Evolutionary conservation across 1,284 basidiomycete species (phyloP).

Genomic region (Trichosporon coremiiforme): DNA sequence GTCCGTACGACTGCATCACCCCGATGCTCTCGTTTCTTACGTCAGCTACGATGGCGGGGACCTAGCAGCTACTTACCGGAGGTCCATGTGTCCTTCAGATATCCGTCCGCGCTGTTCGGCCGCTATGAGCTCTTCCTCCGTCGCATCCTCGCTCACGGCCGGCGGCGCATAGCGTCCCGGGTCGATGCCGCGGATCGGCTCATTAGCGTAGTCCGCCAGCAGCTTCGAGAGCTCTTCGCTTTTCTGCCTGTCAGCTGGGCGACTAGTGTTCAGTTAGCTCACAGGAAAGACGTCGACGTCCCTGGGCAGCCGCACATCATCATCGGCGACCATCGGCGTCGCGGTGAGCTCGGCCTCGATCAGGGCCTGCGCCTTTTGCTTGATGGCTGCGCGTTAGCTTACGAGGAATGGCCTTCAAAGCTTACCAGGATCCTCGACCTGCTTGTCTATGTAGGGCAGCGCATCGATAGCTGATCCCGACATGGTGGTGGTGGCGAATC

Average conservation of each 20-base stretch:
- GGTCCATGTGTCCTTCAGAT: conserved; percentile 85
- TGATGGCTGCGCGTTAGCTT: conserved; percentile 34
- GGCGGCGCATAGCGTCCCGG: conserved; percentile 78
- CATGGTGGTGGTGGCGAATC: conserved; percentile 33
- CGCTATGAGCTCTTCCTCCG: conserved; percentile 74
- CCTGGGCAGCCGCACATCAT: conserved; percentile 72
- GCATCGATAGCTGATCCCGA: conserved; percentile 65
- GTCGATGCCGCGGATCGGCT: conserved; percentile 69
- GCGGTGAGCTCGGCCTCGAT: conserved; percentile 53
- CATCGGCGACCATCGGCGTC: conserved; percentile 51
- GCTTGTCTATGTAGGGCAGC: conserved; percentile 91
- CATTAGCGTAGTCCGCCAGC: conserved; percentile 65
- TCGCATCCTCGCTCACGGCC: conserved; percentile 62
- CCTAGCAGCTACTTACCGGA: conserved; percentile 63
- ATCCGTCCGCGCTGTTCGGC: conserved; percentile 78
- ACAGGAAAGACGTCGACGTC: conserved; percentile 59
- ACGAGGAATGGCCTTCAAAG: conserved; percentile 55
- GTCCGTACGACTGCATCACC: conserved; percentile 80
- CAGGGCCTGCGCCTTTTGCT: conserved; percentile 48
- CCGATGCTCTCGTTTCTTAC: conserved; percentile 78
- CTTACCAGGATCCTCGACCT: conserved; percentile 75
- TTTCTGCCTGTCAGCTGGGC: conserved; percentile 38
- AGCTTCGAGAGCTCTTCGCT: conserved; percentile 63
- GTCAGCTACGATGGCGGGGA: conserved; percentile 16
- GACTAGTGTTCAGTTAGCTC: conserved; percentile 27